Evolutionary conservation across 2,329 filamentous ascomycete genomes (phyloP).

Genomic region (Beauveria asiatica): DNA sequence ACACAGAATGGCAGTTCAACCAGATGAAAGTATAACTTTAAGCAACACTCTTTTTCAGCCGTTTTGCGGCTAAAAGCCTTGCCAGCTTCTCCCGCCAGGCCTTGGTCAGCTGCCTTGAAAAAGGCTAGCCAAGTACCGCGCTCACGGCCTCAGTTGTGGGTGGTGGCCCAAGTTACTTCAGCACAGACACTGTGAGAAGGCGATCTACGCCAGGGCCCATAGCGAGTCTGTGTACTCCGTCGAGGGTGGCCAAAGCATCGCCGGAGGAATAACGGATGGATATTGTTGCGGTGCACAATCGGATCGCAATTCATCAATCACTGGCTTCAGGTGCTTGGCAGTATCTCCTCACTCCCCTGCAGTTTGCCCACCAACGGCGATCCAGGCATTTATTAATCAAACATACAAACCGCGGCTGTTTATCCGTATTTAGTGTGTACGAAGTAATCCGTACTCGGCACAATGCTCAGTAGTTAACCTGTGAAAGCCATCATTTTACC

Average conservation of each 20-base stretch:
- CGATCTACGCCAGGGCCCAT: conserved; percentile 6
- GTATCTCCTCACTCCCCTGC: background rate
- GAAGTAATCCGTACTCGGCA: no score
- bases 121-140: background rate
- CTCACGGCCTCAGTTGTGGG: background rate
- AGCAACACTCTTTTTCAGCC: background rate
- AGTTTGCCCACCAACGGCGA: background rate
- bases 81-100: background rate
- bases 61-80: background rate
- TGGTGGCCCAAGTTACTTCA: background rate
- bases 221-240: background rate
- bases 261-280: background rate
- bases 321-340: background rate
- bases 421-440: no score
- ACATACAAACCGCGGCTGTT: background rate
- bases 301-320: background rate
- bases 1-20: background rate
- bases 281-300: background rate
- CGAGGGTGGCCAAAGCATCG: background rate
- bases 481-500: background rate
- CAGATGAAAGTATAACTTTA: background rate
- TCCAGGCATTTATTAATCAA: background rate
- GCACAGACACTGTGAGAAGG: conserved; percentile 1
- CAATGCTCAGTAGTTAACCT: no score
- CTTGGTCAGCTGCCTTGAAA: background rate